phyloP scores from a whole-genome alignment of 192 early-diverging fungal genomes.

The Backusella luteola region DNA sequence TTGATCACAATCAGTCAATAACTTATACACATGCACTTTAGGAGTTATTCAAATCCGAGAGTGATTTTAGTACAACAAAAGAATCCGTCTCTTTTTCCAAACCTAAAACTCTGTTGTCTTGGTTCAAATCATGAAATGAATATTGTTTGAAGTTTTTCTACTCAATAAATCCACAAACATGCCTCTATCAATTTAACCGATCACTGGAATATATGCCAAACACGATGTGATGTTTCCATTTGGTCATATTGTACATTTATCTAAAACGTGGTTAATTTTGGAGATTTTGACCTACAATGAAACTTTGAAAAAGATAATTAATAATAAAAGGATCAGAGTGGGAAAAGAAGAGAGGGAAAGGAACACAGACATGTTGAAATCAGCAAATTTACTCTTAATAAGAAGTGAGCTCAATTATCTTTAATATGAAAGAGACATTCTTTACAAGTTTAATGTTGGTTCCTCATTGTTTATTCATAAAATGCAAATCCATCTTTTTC shows the following conservation, averaged over 20 bases:
- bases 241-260: not conserved
- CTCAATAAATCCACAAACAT: no score
- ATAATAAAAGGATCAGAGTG: not conserved
- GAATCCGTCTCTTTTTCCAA: no score
- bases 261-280: not conserved
- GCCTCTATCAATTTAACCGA: not conserved
- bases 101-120: no score
- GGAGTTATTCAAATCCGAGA: not conserved
- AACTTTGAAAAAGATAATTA: not conserved
- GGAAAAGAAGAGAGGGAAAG: not conserved
- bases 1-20: not conserved
- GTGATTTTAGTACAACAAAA: no score
- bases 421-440: not conserved
- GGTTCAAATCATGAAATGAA: not conserved
- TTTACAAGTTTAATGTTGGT: not conserved
- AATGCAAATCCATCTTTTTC: not conserved
- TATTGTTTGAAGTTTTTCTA: not conserved
- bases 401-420: not conserved
- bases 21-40: not conserved
- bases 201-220: not conserved
- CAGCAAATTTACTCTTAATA: not conserved
- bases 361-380: not conserved
- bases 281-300: not conserved
- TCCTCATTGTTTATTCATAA: not conserved
- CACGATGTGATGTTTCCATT: not conserved